phyloP scores from a whole-genome alignment of 2,329 filamentous ascomycete species.

The Phialophora chinensis region DNA sequence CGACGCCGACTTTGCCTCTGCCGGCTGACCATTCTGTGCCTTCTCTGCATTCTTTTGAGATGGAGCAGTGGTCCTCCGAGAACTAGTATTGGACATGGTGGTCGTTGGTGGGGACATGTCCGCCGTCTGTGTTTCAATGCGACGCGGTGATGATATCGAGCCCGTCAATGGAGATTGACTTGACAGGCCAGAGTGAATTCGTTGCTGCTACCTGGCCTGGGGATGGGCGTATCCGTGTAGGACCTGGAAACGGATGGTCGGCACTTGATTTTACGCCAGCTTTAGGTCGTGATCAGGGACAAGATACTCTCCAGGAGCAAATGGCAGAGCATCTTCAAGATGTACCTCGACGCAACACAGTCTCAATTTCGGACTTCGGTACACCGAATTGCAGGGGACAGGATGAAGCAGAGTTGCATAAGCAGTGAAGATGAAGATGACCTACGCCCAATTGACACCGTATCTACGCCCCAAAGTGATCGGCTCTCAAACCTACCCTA shows the following conservation, averaged over 20 bases:
- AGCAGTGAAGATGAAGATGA: slow-evolving; percentile 1
- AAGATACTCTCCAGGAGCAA: background rate
- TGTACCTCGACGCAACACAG: background rate
- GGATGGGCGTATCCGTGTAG: background rate
- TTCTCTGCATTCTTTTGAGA: slow-evolving; percentile 4
- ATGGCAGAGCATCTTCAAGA: slow-evolving; percentile 3
- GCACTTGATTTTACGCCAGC: background rate
- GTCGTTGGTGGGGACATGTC: slow-evolving; percentile 11
- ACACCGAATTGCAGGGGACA: slow-evolving; percentile 1
- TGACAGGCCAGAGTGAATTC: background rate
- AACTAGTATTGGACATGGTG: slow-evolving; percentile 12
- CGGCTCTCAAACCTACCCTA: slow-evolving; percentile 10
- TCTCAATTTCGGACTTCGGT: background rate
- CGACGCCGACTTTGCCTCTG: background rate
- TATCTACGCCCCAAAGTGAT: background rate
- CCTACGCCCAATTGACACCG: background rate
- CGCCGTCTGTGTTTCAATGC: background rate
- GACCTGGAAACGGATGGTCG: background rate
- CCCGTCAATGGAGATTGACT: background rate
- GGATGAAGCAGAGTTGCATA: slow-evolving; percentile 1
- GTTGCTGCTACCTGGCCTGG: background rate
- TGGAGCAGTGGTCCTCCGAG: slow-evolving; percentile 12
- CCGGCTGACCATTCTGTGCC: background rate
- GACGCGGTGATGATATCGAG: background rate
- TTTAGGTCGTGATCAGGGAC: background rate